Percentiles rank a stretch among this genome's conserved stretches.
Conservation (phyloP, 345 rosid genomes). For the Turnera subulata region DNA sequence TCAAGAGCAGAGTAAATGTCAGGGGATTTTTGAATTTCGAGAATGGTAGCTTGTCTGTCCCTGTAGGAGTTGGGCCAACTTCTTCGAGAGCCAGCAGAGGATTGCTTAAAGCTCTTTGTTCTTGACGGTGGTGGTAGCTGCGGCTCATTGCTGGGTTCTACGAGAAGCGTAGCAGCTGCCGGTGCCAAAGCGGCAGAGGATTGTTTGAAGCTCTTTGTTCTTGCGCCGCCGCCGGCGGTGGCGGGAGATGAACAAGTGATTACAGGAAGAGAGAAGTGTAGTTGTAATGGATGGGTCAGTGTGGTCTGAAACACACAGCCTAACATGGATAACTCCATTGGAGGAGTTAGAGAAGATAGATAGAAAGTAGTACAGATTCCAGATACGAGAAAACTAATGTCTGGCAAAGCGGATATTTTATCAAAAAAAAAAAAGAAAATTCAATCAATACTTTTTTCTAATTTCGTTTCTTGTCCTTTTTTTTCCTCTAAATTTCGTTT, state of each 20-base stretch:
- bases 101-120: background rate
- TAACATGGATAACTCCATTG: slow-evolving; percentile 47
- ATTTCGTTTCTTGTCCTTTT: no score
- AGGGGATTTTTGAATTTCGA: slow-evolving; percentile 51
- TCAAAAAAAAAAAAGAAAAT: no score
- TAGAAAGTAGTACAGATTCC: no score
- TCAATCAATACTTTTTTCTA: no score
- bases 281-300: slow-evolving; percentile 13
- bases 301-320: slow-evolving; percentile 20
- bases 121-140: background rate
- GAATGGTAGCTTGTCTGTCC: slow-evolving; percentile 62
- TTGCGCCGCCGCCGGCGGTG: slow-evolving; percentile 4
- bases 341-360: no score
- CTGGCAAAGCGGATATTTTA: no score
- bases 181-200: background rate
- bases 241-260: slow-evolving; percentile 20
- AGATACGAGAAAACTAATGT: no score
- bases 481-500: no score
- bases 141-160: slow-evolving; percentile 23
- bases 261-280: slow-evolving; percentile 20
- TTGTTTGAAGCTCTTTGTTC: background rate
- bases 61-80: slow-evolving; percentile 53
- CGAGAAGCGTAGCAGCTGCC: slow-evolving; percentile 10
- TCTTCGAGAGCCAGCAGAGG: slow-evolving; percentile 16
- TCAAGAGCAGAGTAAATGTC: slow-evolving; percentile 54